A percentile compares a stretch with the other conserved stretches of the same genome.
Conservation (phyloP, 352 stramenopile species). For the Phytophthora megakarya region DNA sequence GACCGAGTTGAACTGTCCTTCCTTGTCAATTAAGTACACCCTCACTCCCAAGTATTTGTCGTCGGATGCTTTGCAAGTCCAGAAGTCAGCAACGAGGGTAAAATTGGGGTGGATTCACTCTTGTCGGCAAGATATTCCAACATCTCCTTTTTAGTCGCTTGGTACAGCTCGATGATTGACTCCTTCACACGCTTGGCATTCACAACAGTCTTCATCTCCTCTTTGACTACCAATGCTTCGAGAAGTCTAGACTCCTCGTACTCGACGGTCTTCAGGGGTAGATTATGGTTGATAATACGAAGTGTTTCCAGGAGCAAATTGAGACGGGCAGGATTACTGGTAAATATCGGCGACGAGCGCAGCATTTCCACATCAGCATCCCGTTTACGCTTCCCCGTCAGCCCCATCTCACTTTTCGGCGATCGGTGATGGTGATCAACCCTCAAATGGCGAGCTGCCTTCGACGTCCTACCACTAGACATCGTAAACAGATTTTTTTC, state of each 20-base stretch:
- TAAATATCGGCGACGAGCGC: not conserved
- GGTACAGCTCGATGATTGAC: constrained; percentile 9
- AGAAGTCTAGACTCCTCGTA: constrained; percentile 12
- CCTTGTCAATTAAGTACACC: constrained; percentile 27
- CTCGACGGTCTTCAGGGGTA: constrained; percentile 2
- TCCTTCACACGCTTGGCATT: constrained; percentile 6
- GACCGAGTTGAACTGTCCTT: constrained; percentile 26
- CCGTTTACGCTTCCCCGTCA: constrained; percentile 9
- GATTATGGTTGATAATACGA: constrained; percentile 15
- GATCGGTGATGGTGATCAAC: constrained; percentile 2
- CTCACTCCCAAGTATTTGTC: constrained; percentile 26
- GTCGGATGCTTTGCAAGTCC: constrained; percentile 1
- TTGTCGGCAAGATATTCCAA: too few species aligned
- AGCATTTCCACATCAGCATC: constrained; percentile 13
- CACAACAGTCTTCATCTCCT: not conserved
- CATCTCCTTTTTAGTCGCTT: too few species aligned
- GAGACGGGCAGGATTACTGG: constrained; percentile 4
- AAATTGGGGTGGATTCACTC: too few species aligned
- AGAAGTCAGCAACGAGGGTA: constrained; percentile 17
- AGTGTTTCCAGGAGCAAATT: constrained; percentile 15
- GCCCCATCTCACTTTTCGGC: constrained; percentile 1
- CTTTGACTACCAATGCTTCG: constrained; percentile 2
- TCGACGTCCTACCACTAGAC: constrained; percentile 7
- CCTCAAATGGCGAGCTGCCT: not conserved
- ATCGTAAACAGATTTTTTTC: constrained; percentile 9